These are phyloP conservation scores for Gastroboletus turbinatus DNA, from an alignment of 1,284 basidiomycete genomes.

Conservation along the genomic window DNA sequence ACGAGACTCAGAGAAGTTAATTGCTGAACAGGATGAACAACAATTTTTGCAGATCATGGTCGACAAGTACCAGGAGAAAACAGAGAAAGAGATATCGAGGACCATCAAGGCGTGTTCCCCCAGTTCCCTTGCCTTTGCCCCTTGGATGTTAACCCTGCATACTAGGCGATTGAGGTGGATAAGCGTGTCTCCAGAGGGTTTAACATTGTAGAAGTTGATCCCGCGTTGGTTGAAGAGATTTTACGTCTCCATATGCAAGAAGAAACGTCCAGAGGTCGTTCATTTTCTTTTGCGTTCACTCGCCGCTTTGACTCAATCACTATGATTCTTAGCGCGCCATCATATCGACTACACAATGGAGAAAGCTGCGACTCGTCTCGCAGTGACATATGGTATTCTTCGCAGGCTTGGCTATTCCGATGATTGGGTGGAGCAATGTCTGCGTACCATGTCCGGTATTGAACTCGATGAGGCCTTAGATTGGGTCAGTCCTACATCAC, in stretches of 20 bases:
- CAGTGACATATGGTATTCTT: slow-evolving; percentile 82
- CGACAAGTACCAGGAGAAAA: slow-evolving; percentile 85
- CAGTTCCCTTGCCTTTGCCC: background rate
- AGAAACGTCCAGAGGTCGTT: slow-evolving; percentile 19
- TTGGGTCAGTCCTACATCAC: slow-evolving; percentile 62
- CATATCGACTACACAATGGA: slow-evolving; percentile 59
- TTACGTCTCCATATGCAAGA: slow-evolving; percentile 50
- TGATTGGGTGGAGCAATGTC: slow-evolving; percentile 67
- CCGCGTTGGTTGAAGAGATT: slow-evolving; percentile 57
- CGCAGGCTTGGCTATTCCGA: slow-evolving; percentile 81
- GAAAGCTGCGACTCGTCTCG: slow-evolving; percentile 71
- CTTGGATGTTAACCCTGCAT: slow-evolving; percentile 2
- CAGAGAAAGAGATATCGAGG: slow-evolving; percentile 84
- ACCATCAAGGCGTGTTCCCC: slow-evolving; percentile 43
- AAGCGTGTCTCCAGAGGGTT: slow-evolving; percentile 72
- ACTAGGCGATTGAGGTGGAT: slow-evolving; percentile 82
- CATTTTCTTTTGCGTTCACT: background rate
- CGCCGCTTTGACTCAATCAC: slow-evolving; percentile 1
- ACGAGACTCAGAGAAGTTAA: slow-evolving; percentile 31
- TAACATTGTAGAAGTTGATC: slow-evolving; percentile 65
- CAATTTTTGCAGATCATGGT: slow-evolving; percentile 60
- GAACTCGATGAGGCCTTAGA: slow-evolving; percentile 91
- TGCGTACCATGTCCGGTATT: slow-evolving; percentile 60
- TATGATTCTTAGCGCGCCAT: slow-evolving; percentile 34
- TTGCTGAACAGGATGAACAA: slow-evolving; percentile 49